Evolutionary conservation across 345 rosid species (phyloP), one percentile per base, ranked within the genome.

Genomic region (Alliaria petiolata): DNA sequence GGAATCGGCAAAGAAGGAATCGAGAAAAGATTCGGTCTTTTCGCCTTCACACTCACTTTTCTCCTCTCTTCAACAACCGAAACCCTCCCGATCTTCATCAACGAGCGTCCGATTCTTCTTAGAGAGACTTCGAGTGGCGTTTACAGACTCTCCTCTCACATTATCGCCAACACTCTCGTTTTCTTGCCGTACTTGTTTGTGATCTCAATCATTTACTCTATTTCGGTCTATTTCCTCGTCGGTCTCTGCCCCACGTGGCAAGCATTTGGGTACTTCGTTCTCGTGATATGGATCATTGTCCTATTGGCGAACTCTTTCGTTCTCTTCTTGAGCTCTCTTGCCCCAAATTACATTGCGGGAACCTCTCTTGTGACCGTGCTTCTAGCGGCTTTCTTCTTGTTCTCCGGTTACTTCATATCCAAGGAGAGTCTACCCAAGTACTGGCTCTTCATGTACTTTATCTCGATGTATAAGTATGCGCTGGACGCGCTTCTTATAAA

Each of bases 261-360:
- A 71, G 89, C 96, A 22, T 90, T 93, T 67, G 81, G 83, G 58
- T 87, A 89, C 79, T 93, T 93, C 39, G 85, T 85, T 40, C 76
- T 93, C 14, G 84, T 89, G 40, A 87, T 91, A 53, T 93, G 98
- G 98, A 65, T 89, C 11, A 77, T 86, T 11, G 74, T 87, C 14
- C 73, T 90, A n/a, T 86, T 87, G 98, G 98, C 92, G 6, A 93
- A 93, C 62, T 93, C 97, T 2, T 93, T 93, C 54, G 92, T 93
- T 28, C 83, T 93, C 7, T 91, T 87, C 81, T 68, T 93, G 73
- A 90, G 97, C 82, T 91, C 98, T 25, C 67, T 93, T 4, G 92
- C 97, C 0, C 98, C 98, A 17, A 93, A 93, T 59, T 93, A 93
- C 76, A 91, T 93, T 2, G 84, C 97, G 0, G 98, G 96, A 26